These are phyloP conservation scores for Pseudopithomyces chartarum DNA, from an alignment of 2,329 filamentous ascomycete genomes.

Conservation along the genomic window DNA sequence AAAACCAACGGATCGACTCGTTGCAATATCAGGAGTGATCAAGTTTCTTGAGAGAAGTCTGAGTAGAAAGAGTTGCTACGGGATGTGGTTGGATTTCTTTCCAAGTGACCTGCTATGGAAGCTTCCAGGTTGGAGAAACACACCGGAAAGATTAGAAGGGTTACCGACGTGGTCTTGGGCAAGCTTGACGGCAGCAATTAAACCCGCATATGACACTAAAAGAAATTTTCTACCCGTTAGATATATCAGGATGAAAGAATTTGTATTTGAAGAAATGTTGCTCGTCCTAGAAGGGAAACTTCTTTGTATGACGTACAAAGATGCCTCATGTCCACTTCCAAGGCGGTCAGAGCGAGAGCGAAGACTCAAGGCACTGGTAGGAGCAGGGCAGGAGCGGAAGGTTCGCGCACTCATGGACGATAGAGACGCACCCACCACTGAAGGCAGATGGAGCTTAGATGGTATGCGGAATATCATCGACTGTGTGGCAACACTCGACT, in stretches of 20 bases:
- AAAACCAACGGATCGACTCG: neutral
- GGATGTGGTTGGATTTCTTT: neutral
- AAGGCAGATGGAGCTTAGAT: neutral
- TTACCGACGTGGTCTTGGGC: neutral
- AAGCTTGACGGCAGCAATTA: neutral
- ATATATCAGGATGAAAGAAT: neutral
- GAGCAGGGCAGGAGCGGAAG: neutral
- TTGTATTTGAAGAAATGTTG: neutral
- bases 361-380: neutral
- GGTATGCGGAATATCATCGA: neutral
- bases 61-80: neutral
- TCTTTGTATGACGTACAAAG: neutral
- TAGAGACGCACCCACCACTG: neutral
- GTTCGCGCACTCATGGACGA: neutral
- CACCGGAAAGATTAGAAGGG: neutral
- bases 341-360: neutral
- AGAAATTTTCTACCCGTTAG: neutral
- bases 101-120: neutral
- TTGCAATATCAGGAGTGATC: neutral
- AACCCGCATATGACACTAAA: neutral
- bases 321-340: neutral
- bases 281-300: neutral
- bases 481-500: neutral
- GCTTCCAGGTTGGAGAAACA: neutral
- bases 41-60: neutral